phyloP scores from a whole-genome alignment of 805 yeast genomes.

The Wickerhamomyces xylosicus region DNA sequence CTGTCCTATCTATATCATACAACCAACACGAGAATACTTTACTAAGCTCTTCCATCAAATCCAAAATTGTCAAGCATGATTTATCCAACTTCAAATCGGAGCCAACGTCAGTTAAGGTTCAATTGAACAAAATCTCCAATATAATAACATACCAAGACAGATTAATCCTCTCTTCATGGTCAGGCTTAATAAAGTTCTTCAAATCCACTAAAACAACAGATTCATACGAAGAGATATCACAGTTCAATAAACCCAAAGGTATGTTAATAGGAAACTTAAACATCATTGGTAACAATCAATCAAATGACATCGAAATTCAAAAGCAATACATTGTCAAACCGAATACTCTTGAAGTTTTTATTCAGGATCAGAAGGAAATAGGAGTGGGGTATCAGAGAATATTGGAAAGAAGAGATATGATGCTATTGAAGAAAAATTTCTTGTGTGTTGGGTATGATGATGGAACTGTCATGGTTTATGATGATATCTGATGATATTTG shows the following conservation, averaged over 20 bases:
- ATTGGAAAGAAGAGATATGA: constrained; percentile 16
- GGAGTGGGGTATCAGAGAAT: neutral
- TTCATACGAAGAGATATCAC: constrained; percentile 8
- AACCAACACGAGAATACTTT: constrained; percentile 20
- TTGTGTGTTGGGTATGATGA: constrained; percentile 45
- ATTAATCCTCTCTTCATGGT: constrained; percentile 38
- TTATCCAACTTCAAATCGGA: neutral
- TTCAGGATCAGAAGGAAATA: neutral
- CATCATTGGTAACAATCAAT: constrained; percentile 18
- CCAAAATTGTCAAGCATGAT: constrained; percentile 25
- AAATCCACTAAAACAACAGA: constrained; percentile 6
- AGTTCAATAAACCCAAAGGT: constrained; percentile 17
- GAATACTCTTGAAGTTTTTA: constrained; percentile 17
- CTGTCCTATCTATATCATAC: constrained; percentile 34
- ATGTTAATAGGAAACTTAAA: constrained; percentile 19
- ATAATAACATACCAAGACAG: constrained; percentile 15
- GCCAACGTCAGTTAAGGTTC: constrained; percentile 3
- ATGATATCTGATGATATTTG: constrained; percentile 2
- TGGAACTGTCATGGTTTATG: constrained; percentile 37
- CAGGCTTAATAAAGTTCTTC: constrained; percentile 32
- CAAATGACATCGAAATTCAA: constrained; percentile 17
- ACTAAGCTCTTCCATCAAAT: constrained; percentile 39
- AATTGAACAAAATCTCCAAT: constrained; percentile 29
- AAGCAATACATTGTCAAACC: constrained; percentile 17
- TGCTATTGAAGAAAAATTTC: constrained; percentile 15